Base-by-base conservation (phyloP, 1,284 basidiomycete genomes). In the Kalmanozyma brasiliensis region DNA sequence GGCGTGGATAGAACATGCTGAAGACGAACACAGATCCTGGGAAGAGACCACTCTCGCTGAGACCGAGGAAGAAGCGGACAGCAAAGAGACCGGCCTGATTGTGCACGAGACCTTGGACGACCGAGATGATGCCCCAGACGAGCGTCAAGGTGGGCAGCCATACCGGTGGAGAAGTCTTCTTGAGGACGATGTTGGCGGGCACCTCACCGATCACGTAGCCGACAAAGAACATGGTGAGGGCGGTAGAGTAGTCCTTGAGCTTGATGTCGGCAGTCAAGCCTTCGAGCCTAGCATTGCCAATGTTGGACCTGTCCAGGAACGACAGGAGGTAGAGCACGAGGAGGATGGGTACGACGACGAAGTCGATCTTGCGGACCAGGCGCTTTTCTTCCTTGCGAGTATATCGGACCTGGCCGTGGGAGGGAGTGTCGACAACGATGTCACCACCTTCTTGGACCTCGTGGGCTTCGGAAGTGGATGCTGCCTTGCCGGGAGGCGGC, bases 21-120 rank as follows among this genome's bases (percentile, higher is more conserved):
- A 89, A 88, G 2, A 88, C 76, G 69, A 86, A 89, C 13, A 88
- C 84, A 3, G 85, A 84, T n/a, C 88, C 88, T 4, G 87, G 87
- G 73, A 88, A 88, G 1, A 79, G 61, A n/a, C 75, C 73, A 29
- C 46, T 38, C 32, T 65, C 76, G 42, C 41, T 62, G 23, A 44
- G 26, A 73, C 83, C 47, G 51, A 76, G 61, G 86, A 87, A 80
- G 71, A 87, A 86, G 35, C 87, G 84, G 33, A 88, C 85, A 4
- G 85, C 86, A 55, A 88, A 87, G 20, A 89, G 82, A 1, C 86
- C 86, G 0, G 86, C 84, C 68, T 87, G 85, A 60, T 87, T 86
- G 4, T 81, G 85, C 0, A 74, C 85, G 11, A 90, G 82, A 8
- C 87, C 88, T 79, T 89, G 88, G 37, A 84, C 83, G 23, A 88